Evolutionary conservation across 345 rosid genomes (phyloP), one percentile per base, ranked within the genome.

Genomic region (Bruguiera parviflora): DNA sequence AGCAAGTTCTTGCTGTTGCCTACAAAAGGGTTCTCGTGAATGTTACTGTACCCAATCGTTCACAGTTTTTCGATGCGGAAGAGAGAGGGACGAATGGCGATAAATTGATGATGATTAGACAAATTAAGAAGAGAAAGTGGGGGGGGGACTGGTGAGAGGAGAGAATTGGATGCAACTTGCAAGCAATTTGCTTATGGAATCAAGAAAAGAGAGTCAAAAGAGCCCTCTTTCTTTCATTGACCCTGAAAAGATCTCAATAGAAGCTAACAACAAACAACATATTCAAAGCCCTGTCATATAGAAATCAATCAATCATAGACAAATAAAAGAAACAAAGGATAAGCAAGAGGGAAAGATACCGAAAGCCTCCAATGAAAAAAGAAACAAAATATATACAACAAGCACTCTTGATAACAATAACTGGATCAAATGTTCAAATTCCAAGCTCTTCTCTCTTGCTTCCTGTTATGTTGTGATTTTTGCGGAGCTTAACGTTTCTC

Each of bases 91-190:
- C 61, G 61, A 63, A 67, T 10, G 46, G 16, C 0, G 16, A 70
- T 43, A 66, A 39, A 53, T 22, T 55, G 58, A 55, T 8, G 74
- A 29, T 61, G 57, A 71, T 19, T 46, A 49, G 71, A 53, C 59
- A 58, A 67, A 9, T 39, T 58, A 70, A 49, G 53, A 60, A 49
- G 18, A 59, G 49, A 56, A 35, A 19, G 32, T 25, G 53, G 21
- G n/a, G 39, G 19, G 35, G 55, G 58, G 53, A 51, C 53, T 27
- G 1, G 43, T 33, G 28, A 19, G 21, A 65, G 49, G 70, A 58
- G 73, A 79, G 90, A 84, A 86, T 80, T 75, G 77, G 89, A 88
- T 84, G 85, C 87, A 84, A 79, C 18, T 43, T 43, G 49, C 49
- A 43, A 43, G 18, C 18, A 43, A 43, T 13, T 31, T 80, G 29